These are phyloP conservation scores for Cordyceps farinosa DNA, from an alignment of 2,329 filamentous ascomycete species.

Conservation along the genomic window DNA sequence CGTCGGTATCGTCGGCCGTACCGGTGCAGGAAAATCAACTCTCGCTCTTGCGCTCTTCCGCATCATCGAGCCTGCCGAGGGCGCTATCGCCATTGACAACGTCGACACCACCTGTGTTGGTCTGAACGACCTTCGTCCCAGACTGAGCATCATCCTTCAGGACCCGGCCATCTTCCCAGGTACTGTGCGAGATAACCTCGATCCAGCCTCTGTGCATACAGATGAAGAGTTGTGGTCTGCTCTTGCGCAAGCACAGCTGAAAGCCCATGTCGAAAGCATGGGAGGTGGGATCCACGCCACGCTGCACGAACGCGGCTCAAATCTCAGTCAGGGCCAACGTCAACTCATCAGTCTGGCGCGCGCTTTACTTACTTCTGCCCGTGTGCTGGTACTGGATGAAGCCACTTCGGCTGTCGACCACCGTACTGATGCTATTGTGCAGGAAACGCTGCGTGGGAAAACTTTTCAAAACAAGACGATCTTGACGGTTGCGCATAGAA, in stretches of 20 bases:
- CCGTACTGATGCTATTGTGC: constrained; percentile 57
- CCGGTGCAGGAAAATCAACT: constrained; percentile 86
- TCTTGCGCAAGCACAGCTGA: constrained; percentile 77
- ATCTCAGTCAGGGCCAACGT: constrained; percentile 82
- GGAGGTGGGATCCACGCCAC: constrained; percentile 76
- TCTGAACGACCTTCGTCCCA: constrained; percentile 73
- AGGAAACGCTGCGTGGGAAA: constrained; percentile 51
- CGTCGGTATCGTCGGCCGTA: constrained; percentile 90
- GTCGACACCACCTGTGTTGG: constrained; percentile 13
- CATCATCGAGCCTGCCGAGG: constrained; percentile 76
- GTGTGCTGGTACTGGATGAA: constrained; percentile 88
- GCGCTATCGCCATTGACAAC: constrained; percentile 74
- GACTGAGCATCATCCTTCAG: constrained; percentile 88
- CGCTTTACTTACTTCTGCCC: constrained; percentile 83
- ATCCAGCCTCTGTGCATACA: constrained; percentile 34
- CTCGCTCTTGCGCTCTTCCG: constrained; percentile 83
- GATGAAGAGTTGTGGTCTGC: constrained; percentile 16
- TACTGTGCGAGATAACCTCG: constrained; percentile 81
- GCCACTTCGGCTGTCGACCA: constrained; percentile 69
- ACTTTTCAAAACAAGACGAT: constrained; percentile 83
- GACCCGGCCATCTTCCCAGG: constrained; percentile 89
- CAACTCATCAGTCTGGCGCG: constrained; percentile 84
- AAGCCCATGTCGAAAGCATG: constrained; percentile 78
- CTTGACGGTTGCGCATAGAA: constrained; percentile 89
- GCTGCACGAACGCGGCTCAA: constrained; percentile 86